These are phyloP conservation scores for Colletotrichum phormii DNA, from an alignment of 2,329 filamentous ascomycete genomes.

Conservation along the genomic window DNA sequence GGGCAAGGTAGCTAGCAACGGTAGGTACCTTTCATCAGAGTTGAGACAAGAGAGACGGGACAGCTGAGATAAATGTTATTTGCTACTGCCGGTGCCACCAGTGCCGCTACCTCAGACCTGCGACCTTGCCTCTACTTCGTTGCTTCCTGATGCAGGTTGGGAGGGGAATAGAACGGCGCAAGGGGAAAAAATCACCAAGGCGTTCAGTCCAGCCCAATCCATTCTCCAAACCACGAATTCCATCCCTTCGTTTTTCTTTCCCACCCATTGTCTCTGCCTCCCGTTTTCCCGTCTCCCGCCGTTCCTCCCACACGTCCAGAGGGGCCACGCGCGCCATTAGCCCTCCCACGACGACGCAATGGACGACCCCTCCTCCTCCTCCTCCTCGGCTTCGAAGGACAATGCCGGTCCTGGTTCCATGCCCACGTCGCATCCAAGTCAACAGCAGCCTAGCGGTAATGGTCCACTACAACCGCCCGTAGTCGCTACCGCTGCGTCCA, in stretches of 20 bases:
- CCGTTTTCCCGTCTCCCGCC: constrained; percentile 20
- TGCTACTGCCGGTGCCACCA: constrained; percentile 1
- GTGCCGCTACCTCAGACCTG: constrained; percentile 14
- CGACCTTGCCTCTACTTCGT: background rate
- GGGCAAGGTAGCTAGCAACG: background rate
- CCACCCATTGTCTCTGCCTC: constrained; percentile 24
- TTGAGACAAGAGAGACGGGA: constrained; percentile 21
- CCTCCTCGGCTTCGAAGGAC: constrained; percentile 34
- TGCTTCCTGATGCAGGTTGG: constrained; percentile 18
- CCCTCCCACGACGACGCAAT: constrained; percentile 36
- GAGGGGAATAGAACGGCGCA: constrained; percentile 27
- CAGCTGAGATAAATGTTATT: constrained; percentile 9
- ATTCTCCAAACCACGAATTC: constrained; percentile 24
- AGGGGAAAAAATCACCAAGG: constrained; percentile 33
- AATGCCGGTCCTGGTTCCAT: constrained; percentile 34
- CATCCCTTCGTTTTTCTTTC: background rate
- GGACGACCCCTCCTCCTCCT: constrained; percentile 37
- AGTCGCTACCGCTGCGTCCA: constrained; percentile 38
- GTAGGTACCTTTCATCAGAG: constrained; percentile 6
- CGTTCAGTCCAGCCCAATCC: constrained; percentile 28
- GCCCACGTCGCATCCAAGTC: constrained; percentile 32
- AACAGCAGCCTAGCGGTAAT: constrained; percentile 32
- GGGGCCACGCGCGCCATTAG: constrained; percentile 36
- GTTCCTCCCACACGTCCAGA: constrained; percentile 23
- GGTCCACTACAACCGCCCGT: constrained; percentile 37